Conservation (phyloP, 2,329 filamentous ascomycete genomes). For the Paecilomyces sp. region DNA sequence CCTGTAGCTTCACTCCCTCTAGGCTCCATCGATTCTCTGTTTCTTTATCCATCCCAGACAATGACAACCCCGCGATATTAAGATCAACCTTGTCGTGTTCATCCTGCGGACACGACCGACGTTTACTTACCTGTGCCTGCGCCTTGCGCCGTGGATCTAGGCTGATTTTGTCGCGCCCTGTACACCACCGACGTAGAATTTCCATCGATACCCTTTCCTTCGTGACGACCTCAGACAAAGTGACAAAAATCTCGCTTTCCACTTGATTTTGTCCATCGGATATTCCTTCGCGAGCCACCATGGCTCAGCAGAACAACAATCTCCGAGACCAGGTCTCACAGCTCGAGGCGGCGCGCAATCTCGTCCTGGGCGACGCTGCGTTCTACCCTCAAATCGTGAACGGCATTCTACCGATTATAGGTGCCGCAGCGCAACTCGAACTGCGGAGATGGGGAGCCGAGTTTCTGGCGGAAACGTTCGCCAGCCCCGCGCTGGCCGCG, state of each 20-base stretch:
- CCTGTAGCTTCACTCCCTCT: neutral
- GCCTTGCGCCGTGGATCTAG: neutral
- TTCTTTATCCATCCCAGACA: neutral
- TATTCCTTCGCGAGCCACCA: conserved; percentile 25
- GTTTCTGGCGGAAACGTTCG: conserved; percentile 92
- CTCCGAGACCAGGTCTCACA: conserved; percentile 75
- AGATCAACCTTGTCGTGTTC: neutral
- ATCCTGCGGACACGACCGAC: neutral
- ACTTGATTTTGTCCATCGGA: neutral
- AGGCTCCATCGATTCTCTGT: neutral
- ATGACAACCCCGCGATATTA: neutral
- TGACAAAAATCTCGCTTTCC: neutral
- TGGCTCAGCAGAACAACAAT: conserved; percentile 50
- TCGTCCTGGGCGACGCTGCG: conserved; percentile 77
- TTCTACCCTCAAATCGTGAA: conserved; percentile 90
- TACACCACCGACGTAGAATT: neutral
- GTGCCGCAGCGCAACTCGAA: conserved; percentile 65
- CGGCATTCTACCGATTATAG: conserved; percentile 87
- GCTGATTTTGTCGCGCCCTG: neutral
- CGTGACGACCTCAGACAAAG: neutral
- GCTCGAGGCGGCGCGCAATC: conserved; percentile 81
- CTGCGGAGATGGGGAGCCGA: conserved; percentile 93
- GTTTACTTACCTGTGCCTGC: neutral
- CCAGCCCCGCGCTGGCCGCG: conserved; percentile 72
- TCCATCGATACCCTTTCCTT: neutral